Evolutionary conservation across 495 filamentous ascomycete genomes (phyloP).

Genomic region (Aspergillus olivimuriae): DNA sequence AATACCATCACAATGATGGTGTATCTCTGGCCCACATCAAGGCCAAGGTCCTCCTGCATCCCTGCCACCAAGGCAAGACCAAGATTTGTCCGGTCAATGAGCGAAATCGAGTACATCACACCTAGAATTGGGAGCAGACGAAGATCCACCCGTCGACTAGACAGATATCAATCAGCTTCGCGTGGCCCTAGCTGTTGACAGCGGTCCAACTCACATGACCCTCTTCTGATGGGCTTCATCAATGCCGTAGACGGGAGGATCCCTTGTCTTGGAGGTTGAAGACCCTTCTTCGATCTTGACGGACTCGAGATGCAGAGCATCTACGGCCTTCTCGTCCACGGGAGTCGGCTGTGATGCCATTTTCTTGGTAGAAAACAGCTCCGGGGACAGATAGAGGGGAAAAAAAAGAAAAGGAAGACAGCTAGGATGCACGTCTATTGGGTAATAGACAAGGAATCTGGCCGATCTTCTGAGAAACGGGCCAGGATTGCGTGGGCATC

Average conservation of each 20-base stretch:
- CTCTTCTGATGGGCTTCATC: conserved; percentile 15
- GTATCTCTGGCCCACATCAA: conserved; percentile 10
- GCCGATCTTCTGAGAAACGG: no score
- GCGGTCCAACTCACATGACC: conserved; percentile 5
- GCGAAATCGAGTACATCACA: conserved; percentile 12
- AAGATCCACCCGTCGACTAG: conserved; percentile 9
- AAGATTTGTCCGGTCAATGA: conserved; percentile 14
- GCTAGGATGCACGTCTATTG: no score
- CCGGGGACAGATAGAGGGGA: background rate
- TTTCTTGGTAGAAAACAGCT: background rate
- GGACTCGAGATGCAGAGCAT: conserved; percentile 7
- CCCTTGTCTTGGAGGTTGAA: background rate
- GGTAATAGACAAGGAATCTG: no score
- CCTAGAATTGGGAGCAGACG: conserved; percentile 12
- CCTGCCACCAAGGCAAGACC: conserved; percentile 12
- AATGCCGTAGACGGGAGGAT: conserved; percentile 6
- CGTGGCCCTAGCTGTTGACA: background rate
- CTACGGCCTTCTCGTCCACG: conserved; percentile 3
- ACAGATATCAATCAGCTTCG: no score
- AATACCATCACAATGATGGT: conserved; percentile 15
- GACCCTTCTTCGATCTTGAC: conserved; percentile 6
- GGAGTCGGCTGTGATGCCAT: background rate
- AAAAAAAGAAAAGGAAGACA: background rate
- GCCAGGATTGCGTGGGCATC: background rate
- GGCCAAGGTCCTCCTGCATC: conserved; percentile 12